phyloP scores from a whole-genome alignment of 257 asterid genomes.

The Ligustrum vulgare region DNA sequence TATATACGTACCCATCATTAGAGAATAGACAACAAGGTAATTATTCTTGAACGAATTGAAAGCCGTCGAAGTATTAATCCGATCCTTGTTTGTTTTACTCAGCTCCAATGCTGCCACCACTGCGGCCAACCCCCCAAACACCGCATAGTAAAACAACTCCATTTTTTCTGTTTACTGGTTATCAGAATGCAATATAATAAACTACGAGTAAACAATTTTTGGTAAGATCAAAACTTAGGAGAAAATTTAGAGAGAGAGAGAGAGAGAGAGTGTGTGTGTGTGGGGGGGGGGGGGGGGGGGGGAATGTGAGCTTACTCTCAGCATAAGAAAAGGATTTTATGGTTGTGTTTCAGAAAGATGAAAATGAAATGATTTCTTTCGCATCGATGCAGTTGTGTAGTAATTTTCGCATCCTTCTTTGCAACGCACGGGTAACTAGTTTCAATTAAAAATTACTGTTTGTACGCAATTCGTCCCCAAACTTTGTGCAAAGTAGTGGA shows the following conservation, averaged over 20 bases:
- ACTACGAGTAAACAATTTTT: not conserved
- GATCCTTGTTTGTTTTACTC: slow-evolving; percentile 63
- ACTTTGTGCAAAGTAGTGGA: not conserved
- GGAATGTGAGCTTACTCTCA: not conserved
- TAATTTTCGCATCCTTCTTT: no score
- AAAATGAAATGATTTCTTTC: no score
- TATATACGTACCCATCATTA: slow-evolving; percentile 68
- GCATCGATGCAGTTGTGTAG: no score
- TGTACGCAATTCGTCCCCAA: no score
- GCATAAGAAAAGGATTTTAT: not conserved
- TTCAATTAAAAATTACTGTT: no score
- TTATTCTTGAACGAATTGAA: slow-evolving; percentile 66
- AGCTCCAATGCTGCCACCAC: slow-evolving; percentile 63
- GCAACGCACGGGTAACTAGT: no score
- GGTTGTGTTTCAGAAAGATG: not conserved
- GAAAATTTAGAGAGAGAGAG: not conserved
- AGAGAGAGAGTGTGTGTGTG: not conserved
- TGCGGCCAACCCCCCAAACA: slow-evolving; percentile 55
- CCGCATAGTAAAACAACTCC: slow-evolving; percentile 63
- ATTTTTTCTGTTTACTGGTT: slow-evolving; percentile 19
- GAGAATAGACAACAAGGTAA: slow-evolving; percentile 67
- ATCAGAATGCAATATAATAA: not conserved
- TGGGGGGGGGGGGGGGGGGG: no score
- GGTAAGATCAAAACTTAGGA: not conserved
- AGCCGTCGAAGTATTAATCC: slow-evolving; percentile 52